phyloP scores from a whole-genome alignment of 1,284 basidiomycete genomes.

The Ustilago xerochloae region DNA sequence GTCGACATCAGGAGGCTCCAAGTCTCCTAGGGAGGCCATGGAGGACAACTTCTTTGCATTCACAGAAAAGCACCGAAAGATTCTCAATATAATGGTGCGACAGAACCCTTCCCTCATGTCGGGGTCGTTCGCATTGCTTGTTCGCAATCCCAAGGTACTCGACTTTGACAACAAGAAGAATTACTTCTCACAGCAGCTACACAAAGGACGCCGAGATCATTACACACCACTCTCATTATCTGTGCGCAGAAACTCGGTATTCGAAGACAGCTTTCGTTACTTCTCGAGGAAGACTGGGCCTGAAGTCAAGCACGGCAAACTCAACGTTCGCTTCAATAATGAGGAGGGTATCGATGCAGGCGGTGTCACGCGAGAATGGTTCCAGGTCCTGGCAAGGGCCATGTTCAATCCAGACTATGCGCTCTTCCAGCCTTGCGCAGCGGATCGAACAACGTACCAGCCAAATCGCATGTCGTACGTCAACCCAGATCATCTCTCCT shows the following conservation, averaged over 20 bases:
- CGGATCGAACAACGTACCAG: conserved; percentile 92
- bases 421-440: conserved; percentile 88
- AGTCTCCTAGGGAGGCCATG: conserved; percentile 62
- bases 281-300: conserved; percentile 90
- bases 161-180: conserved; percentile 99
- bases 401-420: conserved; percentile 99
- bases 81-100: conserved; percentile 95
- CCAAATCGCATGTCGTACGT: conserved; percentile 87
- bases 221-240: conserved; percentile 88
- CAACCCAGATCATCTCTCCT: conserved; percentile 93
- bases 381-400: conserved; percentile 94
- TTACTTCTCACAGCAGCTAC: conserved; percentile 96
- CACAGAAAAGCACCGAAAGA: conserved; percentile 92
- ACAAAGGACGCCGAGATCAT: conserved; percentile 81
- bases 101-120: conserved; percentile 98
- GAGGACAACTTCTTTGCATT: conserved; percentile 92
- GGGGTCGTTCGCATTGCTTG: conserved; percentile 94
- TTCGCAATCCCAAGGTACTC: conserved; percentile 94
- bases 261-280: conserved; percentile 95
- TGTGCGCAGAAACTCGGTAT: conserved; percentile 90
- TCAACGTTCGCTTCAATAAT: conserved; percentile 94
- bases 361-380: conserved; percentile 98
- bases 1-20: conserved; percentile 24
- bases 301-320: conserved; percentile 97
- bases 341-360: conserved; percentile 99